These are phyloP conservation scores for Volvox carteri DNA, from an alignment of 163 green algal genomes.

Conservation along the genomic window DNA sequence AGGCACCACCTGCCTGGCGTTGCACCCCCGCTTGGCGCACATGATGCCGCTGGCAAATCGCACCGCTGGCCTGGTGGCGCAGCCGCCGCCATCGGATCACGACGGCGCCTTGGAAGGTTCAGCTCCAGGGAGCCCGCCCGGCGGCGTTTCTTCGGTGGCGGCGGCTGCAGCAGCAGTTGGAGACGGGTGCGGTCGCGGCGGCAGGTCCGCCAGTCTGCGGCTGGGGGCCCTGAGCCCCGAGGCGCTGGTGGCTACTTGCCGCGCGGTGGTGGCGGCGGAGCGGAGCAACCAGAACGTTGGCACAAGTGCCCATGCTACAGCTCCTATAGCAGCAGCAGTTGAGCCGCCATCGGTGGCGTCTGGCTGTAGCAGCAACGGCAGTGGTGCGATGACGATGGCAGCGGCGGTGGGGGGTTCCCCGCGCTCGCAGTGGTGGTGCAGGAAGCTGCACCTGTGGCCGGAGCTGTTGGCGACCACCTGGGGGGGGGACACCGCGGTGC, in stretches of 20 bases:
- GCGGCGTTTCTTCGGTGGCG: background rate
- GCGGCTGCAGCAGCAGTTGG: background rate
- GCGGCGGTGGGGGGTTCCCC: too few species aligned
- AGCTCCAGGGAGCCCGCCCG: too few species aligned
- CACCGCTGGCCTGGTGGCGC: background rate
- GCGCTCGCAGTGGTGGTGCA: slow-evolving; percentile 9
- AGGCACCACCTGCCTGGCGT: slow-evolving; percentile 11
- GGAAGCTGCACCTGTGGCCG: slow-evolving; percentile 55
- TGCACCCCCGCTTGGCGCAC: slow-evolving; percentile 20
- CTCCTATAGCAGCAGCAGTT: background rate
- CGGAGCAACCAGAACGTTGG: too few species aligned
- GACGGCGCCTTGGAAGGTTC: too few species aligned
- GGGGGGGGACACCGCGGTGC: background rate
- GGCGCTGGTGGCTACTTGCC: slow-evolving; percentile 20
- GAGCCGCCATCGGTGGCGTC: background rate
- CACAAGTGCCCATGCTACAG: too few species aligned
- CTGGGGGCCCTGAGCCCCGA: background rate
- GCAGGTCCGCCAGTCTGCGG: background rate
- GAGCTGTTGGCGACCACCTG: background rate
- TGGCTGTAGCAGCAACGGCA: background rate
- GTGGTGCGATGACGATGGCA: background rate
- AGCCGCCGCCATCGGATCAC: background rate
- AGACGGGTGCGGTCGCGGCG: background rate
- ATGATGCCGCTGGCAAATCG: background rate
- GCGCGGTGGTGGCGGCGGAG: slow-evolving; percentile 7